Evolutionary conservation across 2,329 filamentous ascomycete genomes (phyloP), one percentile per base, ranked within the genome.

Genomic region (Claviceps paspali): DNA sequence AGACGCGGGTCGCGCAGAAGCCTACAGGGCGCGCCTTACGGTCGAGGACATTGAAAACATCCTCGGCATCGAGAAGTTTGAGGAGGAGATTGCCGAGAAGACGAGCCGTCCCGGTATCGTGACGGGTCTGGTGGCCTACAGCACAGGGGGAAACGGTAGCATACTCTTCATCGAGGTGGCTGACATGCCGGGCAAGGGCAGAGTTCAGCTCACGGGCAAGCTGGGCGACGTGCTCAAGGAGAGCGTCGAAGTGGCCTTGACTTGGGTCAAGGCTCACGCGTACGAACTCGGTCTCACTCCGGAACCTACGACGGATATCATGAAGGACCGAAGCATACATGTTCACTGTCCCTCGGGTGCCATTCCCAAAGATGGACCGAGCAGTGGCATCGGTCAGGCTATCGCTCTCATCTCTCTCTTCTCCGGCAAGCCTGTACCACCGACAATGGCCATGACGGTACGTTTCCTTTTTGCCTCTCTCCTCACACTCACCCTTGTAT

Each of bases 161-260:
- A 98, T 98, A 51, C 70, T 98, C 39, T 98, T 98, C 66, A 98
- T 98, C 49, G 91, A 98, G 61, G 85, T 95, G 31, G 85, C 88
- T 9, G 87, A 94, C 53, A 96, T 96, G 86, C 91, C 91, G 0
- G 91, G 91, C 30, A 79, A 75, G 39, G 91, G 91, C 24, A 79
- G 81, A 37, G 85, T 98, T 26, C 91, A 96, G 61, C 76, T 98
- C 19, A 98, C 91, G 1, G 91, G 91, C 43, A 96, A 93, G 57
- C 76, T 98, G 6, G 91, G 91, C 45, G 87, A 95, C 49, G 91
- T 98, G 22, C 75, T 98, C 41, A 96, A 96, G 61, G 91, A 98
- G 60, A 88, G 80, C 44, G 91, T 96, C 29, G 88, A 96, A 58
- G 91, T 98, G 15, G 91, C 91, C 9, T 69, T 96, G 24, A 88